phyloP scores from a whole-genome alignment of 1,139 yeast genomes.

The Suhomyces chickasaworum region DNA sequence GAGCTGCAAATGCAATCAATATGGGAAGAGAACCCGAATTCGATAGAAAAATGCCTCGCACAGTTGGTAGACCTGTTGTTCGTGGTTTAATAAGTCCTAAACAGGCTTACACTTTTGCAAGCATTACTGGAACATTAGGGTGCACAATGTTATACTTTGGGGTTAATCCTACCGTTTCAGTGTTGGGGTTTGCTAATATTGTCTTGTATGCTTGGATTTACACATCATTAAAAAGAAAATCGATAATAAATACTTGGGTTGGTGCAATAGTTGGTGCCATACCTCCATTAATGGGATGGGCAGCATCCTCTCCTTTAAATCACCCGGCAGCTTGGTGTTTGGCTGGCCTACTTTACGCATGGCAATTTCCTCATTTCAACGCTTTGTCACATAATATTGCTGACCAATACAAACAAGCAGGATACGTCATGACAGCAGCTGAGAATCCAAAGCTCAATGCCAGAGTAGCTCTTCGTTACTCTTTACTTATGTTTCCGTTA shows the following conservation, averaged over 20 bases:
- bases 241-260: conserved; percentile 93
- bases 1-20: conserved; percentile 94
- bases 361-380: conserved; percentile 99
- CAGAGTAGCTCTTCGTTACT: conserved; percentile 86
- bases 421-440: conserved; percentile 95
- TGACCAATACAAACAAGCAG: conserved; percentile 86
- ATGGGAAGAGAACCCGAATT: conserved; percentile 95
- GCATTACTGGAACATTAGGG: conserved; percentile 70
- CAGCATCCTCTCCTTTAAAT: conserved; percentile 77
- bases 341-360: conserved; percentile 86
- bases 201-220: conserved; percentile 85
- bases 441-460: conserved; percentile 91
- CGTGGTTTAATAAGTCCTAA: conserved; percentile 72
- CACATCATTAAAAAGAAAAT: conserved; percentile 83
- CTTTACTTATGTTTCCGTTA: conserved; percentile 87
- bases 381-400: conserved; percentile 86
- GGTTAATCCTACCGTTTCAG: conserved; percentile 83
- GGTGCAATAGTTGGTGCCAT: conserved; percentile 98
- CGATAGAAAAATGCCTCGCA: conserved; percentile 86
- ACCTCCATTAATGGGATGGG: conserved; percentile 99
- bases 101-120: conserved; percentile 83
- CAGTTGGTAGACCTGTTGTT: conserved; percentile 88
- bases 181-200: conserved; percentile 75
- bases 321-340: conserved; percentile 96
- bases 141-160: conserved; percentile 69